These are phyloP conservation scores for Pseudogymnoascus sp. DNA, from an alignment of 2,329 filamentous ascomycete species.

Conservation along the genomic window DNA sequence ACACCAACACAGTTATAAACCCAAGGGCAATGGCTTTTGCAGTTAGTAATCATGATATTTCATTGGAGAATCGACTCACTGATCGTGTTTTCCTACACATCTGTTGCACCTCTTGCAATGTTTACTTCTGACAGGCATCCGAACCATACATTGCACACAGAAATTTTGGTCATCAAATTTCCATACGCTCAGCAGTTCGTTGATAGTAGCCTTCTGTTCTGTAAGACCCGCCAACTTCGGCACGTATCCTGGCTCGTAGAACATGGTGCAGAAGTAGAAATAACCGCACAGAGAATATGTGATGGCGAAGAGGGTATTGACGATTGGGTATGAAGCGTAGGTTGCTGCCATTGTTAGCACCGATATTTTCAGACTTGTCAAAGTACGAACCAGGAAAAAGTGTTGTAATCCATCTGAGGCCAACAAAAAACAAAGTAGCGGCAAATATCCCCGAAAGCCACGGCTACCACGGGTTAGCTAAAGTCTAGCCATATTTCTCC, in stretches of 20 bases:
- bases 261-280: slow-evolving; percentile 83
- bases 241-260: slow-evolving; percentile 83
- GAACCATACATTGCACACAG: slow-evolving; percentile 89
- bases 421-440: slow-evolving; percentile 74
- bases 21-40: slow-evolving; percentile 83
- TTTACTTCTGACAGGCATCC: slow-evolving; percentile 87
- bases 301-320: slow-evolving; percentile 67
- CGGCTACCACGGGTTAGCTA: slow-evolving; percentile 48
- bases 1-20: slow-evolving; percentile 92
- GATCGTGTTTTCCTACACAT: slow-evolving; percentile 93
- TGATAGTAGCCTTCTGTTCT: slow-evolving; percentile 82
- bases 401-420: slow-evolving; percentile 64
- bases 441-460: slow-evolving; percentile 93
- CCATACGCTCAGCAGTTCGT: slow-evolving; percentile 75
- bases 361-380: neutral
- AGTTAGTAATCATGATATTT: slow-evolving; percentile 20
- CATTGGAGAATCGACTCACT: slow-evolving; percentile 52
- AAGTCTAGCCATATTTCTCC: neutral
- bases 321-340: slow-evolving; percentile 57
- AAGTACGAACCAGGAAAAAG: slow-evolving; percentile 59
- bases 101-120: slow-evolving; percentile 87
- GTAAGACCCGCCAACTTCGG: slow-evolving; percentile 84
- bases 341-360: slow-evolving; percentile 41
- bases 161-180: slow-evolving; percentile 94
- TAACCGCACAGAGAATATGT: slow-evolving; percentile 64